Evolutionary conservation across 2,329 filamentous ascomycete species (phyloP).

Genomic region (Hypoxylon sp.): DNA sequence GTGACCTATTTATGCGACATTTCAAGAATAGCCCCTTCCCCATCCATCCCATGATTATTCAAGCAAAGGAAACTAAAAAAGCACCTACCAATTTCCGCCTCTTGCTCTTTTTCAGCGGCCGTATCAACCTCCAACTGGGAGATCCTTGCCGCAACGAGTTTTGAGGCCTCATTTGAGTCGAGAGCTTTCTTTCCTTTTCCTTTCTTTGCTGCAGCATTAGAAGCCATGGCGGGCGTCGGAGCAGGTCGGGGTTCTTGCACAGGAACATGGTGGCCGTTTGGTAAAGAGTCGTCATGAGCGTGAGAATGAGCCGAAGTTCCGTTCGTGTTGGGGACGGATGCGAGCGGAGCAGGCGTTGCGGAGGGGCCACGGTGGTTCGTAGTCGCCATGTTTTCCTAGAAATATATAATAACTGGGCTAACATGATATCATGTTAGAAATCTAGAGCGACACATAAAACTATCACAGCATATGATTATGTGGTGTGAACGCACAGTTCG

Average conservation of each 20-base stretch:
- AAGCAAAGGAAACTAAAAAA: slow-evolving; percentile 30
- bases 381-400: slow-evolving; percentile 56
- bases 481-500: slow-evolving; percentile 28
- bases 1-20: slow-evolving; percentile 6
- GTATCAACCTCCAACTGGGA: slow-evolving; percentile 95
- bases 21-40: not conserved
- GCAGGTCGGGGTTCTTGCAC: slow-evolving; percentile 61
- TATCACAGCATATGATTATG: not conserved
- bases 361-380: slow-evolving; percentile 55
- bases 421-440: slow-evolving; percentile 19
- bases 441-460: slow-evolving; percentile 20
- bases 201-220: slow-evolving; percentile 76
- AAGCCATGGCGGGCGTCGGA: slow-evolving; percentile 62
- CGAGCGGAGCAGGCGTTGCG: slow-evolving; percentile 53
- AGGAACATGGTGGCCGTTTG: slow-evolving; percentile 59
- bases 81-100: slow-evolving; percentile 90
- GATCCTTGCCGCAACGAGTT: slow-evolving; percentile 92
- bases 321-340: slow-evolving; percentile 54
- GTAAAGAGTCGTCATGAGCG: slow-evolving; percentile 54
- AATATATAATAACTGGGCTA: slow-evolving; percentile 31
- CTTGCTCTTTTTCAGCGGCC: slow-evolving; percentile 93
- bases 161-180: slow-evolving; percentile 90
- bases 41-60: slow-evolving; percentile 3
- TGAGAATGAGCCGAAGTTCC: slow-evolving; percentile 54
- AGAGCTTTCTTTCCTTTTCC: slow-evolving; percentile 86